Conservation (phyloP, 768 basidiomycete species). For the Tulasnella sp. region DNA sequence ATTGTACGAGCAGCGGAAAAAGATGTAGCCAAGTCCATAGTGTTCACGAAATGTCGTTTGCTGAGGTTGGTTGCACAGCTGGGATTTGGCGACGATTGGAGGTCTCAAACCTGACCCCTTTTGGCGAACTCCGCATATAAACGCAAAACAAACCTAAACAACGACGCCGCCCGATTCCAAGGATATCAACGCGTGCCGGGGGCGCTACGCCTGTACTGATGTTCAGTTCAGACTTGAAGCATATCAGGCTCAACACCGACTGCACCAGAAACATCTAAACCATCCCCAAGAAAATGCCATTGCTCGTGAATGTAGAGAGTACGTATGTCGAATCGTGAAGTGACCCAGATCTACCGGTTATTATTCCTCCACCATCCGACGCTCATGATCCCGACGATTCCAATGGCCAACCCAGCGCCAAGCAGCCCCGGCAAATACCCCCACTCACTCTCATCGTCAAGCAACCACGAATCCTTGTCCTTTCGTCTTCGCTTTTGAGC, state of each 20-base stretch:
- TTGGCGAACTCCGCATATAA: neutral
- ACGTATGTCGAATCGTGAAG: neutral
- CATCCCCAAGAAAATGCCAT: neutral
- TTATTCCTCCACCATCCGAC: slow-evolving; percentile 13
- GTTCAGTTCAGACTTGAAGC: no score
- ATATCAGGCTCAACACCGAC: no score
- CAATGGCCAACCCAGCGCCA: slow-evolving; percentile 5
- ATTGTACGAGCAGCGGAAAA: no score
- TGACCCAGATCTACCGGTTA: neutral
- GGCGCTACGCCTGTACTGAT: no score
- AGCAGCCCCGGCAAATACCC: slow-evolving; percentile 7
- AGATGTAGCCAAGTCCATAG: neutral
- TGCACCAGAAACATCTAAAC: neutral
- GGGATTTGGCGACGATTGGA: neutral
- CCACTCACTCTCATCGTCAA: slow-evolving; percentile 6
- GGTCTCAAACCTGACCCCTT: neutral
- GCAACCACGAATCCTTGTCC: neutral
- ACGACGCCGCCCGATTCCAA: no score
- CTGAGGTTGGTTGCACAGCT: neutral
- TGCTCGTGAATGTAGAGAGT: neutral
- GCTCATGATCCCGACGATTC: slow-evolving; percentile 8
- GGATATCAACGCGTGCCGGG: no score
- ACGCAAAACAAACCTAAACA: neutral
- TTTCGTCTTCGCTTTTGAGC: neutral
- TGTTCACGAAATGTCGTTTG: neutral